Conservation (phyloP, 768 basidiomycete genomes). For the Mycena polygramma region DNA sequence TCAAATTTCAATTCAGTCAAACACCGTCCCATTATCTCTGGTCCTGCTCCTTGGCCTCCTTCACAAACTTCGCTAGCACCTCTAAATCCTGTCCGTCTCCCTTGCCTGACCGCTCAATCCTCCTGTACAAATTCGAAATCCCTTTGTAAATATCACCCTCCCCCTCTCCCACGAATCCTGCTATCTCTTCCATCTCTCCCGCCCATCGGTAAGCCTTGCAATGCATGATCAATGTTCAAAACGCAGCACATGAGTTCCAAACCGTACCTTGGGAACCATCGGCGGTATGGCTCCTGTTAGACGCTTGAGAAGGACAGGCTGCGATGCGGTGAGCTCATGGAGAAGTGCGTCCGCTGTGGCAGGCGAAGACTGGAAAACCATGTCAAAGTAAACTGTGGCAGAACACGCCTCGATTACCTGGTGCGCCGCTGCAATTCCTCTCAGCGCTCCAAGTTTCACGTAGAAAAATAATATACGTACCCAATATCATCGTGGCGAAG, state of each 20-base stretch:
- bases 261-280: constrained; percentile 64
- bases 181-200: constrained; percentile 76
- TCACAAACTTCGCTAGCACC: constrained; percentile 58
- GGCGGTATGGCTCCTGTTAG: constrained; percentile 54
- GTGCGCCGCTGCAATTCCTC: constrained; percentile 23
- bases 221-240: not conserved
- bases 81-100: constrained; percentile 53
- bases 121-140: constrained; percentile 59
- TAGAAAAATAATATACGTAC: constrained; percentile 45
- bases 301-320: constrained; percentile 58
- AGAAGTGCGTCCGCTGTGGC: constrained; percentile 71
- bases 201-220: constrained; percentile 67
- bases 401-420: constrained; percentile 55
- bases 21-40: too few species aligned
- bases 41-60: constrained; percentile 53
- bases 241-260: not conserved
- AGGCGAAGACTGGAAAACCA: constrained; percentile 57
- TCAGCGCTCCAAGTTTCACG: constrained; percentile 5
- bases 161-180: constrained; percentile 62
- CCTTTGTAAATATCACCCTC: constrained; percentile 63
- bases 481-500: constrained; percentile 68
- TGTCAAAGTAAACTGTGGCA: not conserved
- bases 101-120: constrained; percentile 56
- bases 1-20: constrained; percentile 23
- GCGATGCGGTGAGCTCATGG: constrained; percentile 60